Conservation (phyloP, 805 yeast species). For the Suhomyces sp. region DNA sequence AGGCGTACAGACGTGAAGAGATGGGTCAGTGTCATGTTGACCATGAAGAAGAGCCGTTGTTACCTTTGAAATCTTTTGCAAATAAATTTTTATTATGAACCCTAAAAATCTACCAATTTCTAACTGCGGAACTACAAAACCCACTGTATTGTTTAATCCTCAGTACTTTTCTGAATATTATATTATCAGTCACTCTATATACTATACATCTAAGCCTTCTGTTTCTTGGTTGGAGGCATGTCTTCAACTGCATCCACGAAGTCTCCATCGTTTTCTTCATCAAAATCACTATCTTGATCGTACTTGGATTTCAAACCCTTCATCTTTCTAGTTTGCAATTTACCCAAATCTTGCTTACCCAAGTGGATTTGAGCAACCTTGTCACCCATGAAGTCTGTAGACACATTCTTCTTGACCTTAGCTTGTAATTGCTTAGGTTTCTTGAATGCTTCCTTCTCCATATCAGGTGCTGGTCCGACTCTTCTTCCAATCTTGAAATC, state of each 20-base stretch:
- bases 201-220: neutral
- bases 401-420: slow-evolving; percentile 84
- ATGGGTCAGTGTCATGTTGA: neutral
- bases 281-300: slow-evolving; percentile 70
- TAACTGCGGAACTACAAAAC: too few species aligned
- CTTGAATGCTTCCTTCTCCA: slow-evolving; percentile 84
- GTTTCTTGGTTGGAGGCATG: slow-evolving; percentile 10
- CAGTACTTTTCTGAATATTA: neutral
- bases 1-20: neutral
- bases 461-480: slow-evolving; percentile 76
- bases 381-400: slow-evolving; percentile 88
- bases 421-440: slow-evolving; percentile 79
- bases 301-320: slow-evolving; percentile 89
- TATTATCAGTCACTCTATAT: neutral
- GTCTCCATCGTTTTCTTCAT: slow-evolving; percentile 44
- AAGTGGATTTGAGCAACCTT: slow-evolving; percentile 94
- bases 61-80: too few species aligned
- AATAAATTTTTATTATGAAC: too few species aligned
- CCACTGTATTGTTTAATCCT: too few species aligned
- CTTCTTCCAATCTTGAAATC: slow-evolving; percentile 91
- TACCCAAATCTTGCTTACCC: slow-evolving; percentile 88
- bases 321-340: slow-evolving; percentile 96
- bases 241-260: slow-evolving; percentile 16
- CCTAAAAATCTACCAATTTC: neutral
- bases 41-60: too few species aligned